These are phyloP conservation scores for Schwanniomyces polymorphus DNA, from an alignment of 805 yeast species.

Conservation along the genomic window DNA sequence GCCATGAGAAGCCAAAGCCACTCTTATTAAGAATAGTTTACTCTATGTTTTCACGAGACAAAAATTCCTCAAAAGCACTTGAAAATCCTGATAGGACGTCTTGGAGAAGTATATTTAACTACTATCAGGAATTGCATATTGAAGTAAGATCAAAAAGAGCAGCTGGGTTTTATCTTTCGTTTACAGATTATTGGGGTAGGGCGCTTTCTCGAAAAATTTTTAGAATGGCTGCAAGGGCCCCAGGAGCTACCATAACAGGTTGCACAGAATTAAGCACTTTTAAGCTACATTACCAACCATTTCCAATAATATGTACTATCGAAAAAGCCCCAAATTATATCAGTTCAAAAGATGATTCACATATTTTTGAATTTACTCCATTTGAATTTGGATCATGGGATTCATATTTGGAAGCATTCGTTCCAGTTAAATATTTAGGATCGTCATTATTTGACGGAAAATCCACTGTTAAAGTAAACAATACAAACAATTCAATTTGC, in stretches of 20 bases:
- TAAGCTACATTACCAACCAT: constrained; percentile 41
- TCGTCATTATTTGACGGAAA: constrained; percentile 45
- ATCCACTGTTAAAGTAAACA: constrained; percentile 24
- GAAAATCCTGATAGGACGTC: neutral
- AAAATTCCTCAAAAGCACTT: neutral
- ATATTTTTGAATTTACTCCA: constrained; percentile 60
- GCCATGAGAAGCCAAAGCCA: neutral
- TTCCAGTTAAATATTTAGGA: constrained; percentile 54
- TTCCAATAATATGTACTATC: constrained; percentile 46
- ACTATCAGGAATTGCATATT: constrained; percentile 53
- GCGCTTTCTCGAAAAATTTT: constrained; percentile 53
- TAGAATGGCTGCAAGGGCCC: constrained; percentile 29
- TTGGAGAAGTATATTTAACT: constrained; percentile 31
- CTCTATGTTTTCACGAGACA: neutral
- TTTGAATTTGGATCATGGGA: constrained; percentile 75
- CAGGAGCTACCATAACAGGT: constrained; percentile 40
- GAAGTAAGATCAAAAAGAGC: constrained; percentile 53
- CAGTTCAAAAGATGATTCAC: constrained; percentile 34
- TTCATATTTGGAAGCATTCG: constrained; percentile 42
- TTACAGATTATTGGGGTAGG: constrained; percentile 71
- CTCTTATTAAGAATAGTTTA: constrained; percentile 3
- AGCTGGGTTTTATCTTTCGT: constrained; percentile 54
- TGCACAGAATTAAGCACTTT: constrained; percentile 36
- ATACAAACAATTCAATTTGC: constrained; percentile 36
- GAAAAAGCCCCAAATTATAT: constrained; percentile 35